These are phyloP conservation scores for Cladosporium oxysporum DNA, from an alignment of 2,329 filamentous ascomycete species.

Conservation along the genomic window DNA sequence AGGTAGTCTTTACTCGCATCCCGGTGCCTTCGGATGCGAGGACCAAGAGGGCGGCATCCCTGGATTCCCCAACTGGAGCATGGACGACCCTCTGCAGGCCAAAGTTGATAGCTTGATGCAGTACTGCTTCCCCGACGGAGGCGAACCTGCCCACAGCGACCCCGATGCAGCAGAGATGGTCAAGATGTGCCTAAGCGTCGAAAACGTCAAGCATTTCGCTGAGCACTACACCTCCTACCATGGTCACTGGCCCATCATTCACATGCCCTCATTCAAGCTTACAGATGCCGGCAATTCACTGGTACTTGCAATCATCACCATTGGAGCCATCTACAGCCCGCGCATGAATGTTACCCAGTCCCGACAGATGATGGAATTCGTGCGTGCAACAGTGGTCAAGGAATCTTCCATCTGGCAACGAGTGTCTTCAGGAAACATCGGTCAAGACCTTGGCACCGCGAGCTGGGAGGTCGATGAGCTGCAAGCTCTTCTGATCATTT, in stretches of 20 bases:
- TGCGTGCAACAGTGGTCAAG: slow-evolving; percentile 60
- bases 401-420: slow-evolving; percentile 56
- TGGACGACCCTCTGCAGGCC: slow-evolving; percentile 48
- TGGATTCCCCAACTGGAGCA: slow-evolving; percentile 45
- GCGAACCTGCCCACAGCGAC: slow-evolving; percentile 57
- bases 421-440: slow-evolving; percentile 40
- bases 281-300: slow-evolving; percentile 67
- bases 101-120: slow-evolving; percentile 49
- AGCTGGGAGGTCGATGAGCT: slow-evolving; percentile 61
- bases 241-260: slow-evolving; percentile 71
- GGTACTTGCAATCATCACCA: slow-evolving; percentile 68
- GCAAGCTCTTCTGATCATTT: slow-evolving; percentile 65
- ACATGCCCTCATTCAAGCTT: slow-evolving; percentile 70
- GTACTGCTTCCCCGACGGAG: slow-evolving; percentile 58
- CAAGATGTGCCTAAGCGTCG: slow-evolving; percentile 60
- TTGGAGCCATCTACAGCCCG: slow-evolving; percentile 74
- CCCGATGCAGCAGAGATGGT: slow-evolving; percentile 44
- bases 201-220: slow-evolving; percentile 71
- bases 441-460: slow-evolving; percentile 41
- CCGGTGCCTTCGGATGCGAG: slow-evolving; percentile 45
- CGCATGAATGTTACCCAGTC: slow-evolving; percentile 61
- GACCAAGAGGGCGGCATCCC: slow-evolving; percentile 36
- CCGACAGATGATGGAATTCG: slow-evolving; percentile 67
- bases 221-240: slow-evolving; percentile 72
- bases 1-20: slow-evolving; percentile 50